Evolutionary conservation across 1,284 basidiomycete species (phyloP).

Genomic region (Puccinia triticina): DNA sequence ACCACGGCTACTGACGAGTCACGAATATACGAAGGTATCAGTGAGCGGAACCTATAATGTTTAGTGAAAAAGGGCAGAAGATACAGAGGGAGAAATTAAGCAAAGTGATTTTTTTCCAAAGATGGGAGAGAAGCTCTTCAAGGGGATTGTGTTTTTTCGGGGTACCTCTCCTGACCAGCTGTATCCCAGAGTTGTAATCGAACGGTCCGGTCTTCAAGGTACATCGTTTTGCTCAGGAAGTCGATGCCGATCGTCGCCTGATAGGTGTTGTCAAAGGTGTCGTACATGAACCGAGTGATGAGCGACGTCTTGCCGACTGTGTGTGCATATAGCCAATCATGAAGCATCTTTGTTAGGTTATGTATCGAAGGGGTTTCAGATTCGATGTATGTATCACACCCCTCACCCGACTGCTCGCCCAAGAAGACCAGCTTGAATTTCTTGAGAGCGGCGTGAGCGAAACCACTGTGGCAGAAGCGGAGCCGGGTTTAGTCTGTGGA

Average conservation of each 20-base stretch:
- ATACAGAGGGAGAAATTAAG: slow-evolving; percentile 1
- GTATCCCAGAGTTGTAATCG: slow-evolving; percentile 98
- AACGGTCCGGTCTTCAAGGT: slow-evolving; percentile 96
- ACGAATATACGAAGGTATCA: slow-evolving; percentile 98
- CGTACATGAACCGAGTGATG: slow-evolving; percentile 97
- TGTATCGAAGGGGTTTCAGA: neutral
- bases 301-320: slow-evolving; percentile 73
- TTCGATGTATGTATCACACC: slow-evolving; percentile 63
- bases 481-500: neutral
- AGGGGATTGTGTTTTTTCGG: neutral
- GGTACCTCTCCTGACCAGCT: slow-evolving; percentile 77
- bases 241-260: slow-evolving; percentile 99
- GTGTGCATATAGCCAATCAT: too few relatives aligned
- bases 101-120: neutral
- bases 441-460: slow-evolving; percentile 65
- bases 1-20: slow-evolving; percentile 98
- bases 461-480: slow-evolving; percentile 55
- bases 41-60: slow-evolving; percentile 81
- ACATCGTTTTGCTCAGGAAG: slow-evolving; percentile 99
- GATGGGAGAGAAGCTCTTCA: neutral
- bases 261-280: slow-evolving; percentile 99
- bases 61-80: neutral
- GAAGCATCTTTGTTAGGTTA: neutral
- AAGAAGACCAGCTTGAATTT: slow-evolving; percentile 95
- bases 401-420: slow-evolving; percentile 57